Base-by-base conservation (phyloP, 257 asterid genomes). In the Primulina tabacum region DNA sequence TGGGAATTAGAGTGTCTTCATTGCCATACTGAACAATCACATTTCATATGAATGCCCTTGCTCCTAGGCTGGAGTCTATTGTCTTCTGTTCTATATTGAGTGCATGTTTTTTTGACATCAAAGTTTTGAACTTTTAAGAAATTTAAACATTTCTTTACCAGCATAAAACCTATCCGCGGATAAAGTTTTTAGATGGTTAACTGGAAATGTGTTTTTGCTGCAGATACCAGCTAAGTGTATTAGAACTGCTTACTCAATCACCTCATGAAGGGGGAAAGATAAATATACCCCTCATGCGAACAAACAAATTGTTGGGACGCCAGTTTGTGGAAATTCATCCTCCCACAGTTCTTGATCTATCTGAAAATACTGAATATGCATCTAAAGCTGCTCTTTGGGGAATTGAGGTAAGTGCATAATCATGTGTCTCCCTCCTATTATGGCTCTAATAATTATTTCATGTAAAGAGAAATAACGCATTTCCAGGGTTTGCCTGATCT, bases 371-470 rank as follows among this genome's bases (percentile, higher is more conserved):
- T 70, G 96, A 91, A 73, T 87, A 79, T 85, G 96, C 97, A 75
- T 86, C 92, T 62, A 89, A 88, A 78, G 96, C 99, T 12, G 97
- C 97, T 72, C 77, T 89, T 60, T 94, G 96, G 97, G 99, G 99
- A 52, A 87, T 94, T 76, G 90, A 90, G 90, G 99, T 90, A 64
- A 82, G 95, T 82, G 75, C 80, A 79, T 74, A 56, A 12, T 63
- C 66, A 60, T 20, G 73, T 60, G 62, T 69, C 60, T 56, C 72
- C 67, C 21, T 16, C 5, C 68, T 43, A 72, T 60, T 18, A 28
- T 59, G 33, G 32, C 52, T 17, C 26, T 24, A 24, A 24, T 62
- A 56, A 60, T 64, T 71, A 59, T 73, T 80, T 77, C 75, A 71
- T 78, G 50, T 80, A 67, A 74, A 71, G 72, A 68, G 62, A 67